A percentile compares a stretch with the other conserved stretches of the same genome.
Evolutionary conservation across 2,329 filamentous ascomycete species (phyloP).

Genomic region (Fusarium sp.): DNA sequence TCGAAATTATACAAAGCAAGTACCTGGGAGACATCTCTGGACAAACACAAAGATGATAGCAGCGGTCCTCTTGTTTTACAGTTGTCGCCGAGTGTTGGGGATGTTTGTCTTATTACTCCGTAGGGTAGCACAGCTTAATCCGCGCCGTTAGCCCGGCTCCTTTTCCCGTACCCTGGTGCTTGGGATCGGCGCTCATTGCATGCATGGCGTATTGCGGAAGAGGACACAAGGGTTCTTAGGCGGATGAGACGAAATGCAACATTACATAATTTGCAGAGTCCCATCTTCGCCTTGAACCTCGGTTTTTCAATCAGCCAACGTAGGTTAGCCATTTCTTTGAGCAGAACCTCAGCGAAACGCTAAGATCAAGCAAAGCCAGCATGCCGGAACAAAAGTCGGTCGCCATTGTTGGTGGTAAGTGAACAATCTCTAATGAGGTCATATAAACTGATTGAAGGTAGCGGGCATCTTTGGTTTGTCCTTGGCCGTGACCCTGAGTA

Average conservation of each 20-base stretch:
- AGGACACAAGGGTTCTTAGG: background rate
- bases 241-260: background rate
- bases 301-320: background rate
- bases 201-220: background rate
- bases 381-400: background rate
- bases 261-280: background rate
- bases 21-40: too few relatives aligned
- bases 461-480: background rate
- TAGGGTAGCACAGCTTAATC: too few relatives aligned
- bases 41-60: background rate
- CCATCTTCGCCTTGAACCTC: background rate
- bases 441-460: background rate
- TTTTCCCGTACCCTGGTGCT: background rate
- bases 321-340: background rate
- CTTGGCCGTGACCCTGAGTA: background rate
- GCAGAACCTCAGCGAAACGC: too few relatives aligned
- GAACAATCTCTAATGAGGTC: background rate
- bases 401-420: background rate
- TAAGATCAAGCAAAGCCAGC: background rate
- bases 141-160: too few relatives aligned
- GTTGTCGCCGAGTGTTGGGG: background rate
- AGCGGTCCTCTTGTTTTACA: background rate
- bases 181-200: background rate
- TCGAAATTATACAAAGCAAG: background rate
- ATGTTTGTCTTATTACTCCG: background rate